Evolutionary conservation across 2,329 filamentous ascomycete species (phyloP).

Genomic region (Alternaria brassicicola): DNA sequence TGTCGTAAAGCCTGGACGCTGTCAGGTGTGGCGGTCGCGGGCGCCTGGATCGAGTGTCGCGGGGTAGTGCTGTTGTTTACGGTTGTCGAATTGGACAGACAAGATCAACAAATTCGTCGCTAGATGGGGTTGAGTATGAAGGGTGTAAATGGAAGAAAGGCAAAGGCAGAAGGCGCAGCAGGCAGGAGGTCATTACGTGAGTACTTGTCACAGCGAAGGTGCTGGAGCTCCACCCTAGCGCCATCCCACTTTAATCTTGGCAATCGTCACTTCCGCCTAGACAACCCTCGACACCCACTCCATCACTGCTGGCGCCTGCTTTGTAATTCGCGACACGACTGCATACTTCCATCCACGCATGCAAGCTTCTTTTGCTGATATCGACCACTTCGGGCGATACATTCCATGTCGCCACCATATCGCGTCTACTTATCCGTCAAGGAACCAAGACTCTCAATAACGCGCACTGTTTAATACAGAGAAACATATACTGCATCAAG

Average conservation of each 20-base stretch:
- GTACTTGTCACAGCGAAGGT: conserved; percentile 27
- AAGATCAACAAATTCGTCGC: conserved; percentile 9
- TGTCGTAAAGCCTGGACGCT: conserved; percentile 31
- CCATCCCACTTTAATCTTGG: conserved; percentile 21
- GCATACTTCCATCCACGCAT: not conserved
- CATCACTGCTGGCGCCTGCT: not conserved
- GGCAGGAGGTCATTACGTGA: conserved; percentile 19
- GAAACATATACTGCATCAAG: no score
- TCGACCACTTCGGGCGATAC: not conserved
- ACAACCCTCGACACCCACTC: not conserved
- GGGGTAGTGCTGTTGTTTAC: conserved; percentile 16
- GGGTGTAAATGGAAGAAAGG: conserved; percentile 5
- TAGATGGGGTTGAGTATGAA: not conserved
- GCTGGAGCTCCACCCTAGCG: conserved; percentile 28
- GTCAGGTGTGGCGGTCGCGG: conserved; percentile 26
- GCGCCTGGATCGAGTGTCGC: conserved; percentile 16
- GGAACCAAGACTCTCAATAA: not conserved
- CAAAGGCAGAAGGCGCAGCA: conserved; percentile 16
- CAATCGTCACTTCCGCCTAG: conserved; percentile 6
- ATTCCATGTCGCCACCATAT: not conserved
- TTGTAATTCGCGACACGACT: not conserved
- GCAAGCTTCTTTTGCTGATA: not conserved
- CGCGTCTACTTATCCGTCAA: not conserved
- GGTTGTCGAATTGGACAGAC: conserved; percentile 3
- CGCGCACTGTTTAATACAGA: not conserved